Percentiles rank a stretch among this genome's conserved stretches.
Evolutionary conservation across 192 early-diverging fungal species (phyloP).

Genomic region (Rhizoclosmatium sp.): DNA sequence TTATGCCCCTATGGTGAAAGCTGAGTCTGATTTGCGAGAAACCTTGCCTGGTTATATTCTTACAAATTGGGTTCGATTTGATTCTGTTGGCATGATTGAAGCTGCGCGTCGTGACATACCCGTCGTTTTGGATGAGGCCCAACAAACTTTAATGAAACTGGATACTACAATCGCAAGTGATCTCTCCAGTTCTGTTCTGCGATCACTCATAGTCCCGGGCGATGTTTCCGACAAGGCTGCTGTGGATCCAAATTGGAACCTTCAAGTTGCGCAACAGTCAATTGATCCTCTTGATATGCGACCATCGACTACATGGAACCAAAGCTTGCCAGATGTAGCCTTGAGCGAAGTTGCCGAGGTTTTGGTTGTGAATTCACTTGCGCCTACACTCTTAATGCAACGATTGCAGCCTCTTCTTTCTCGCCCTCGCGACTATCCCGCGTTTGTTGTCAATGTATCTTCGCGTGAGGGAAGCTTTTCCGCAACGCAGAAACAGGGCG

Average conservation of each 20-base stretch:
- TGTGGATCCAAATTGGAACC: not conserved
- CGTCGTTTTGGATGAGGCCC: no score
- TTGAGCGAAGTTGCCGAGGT: slow-evolving; percentile 31
- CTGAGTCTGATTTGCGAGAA: slow-evolving; percentile 14
- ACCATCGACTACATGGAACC: slow-evolving; percentile 22
- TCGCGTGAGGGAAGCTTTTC: slow-evolving; percentile 38
- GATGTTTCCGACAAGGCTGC: not conserved
- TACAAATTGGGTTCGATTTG: slow-evolving; percentile 13
- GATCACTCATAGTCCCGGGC: not conserved
- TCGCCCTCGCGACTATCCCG: slow-evolving; percentile 11
- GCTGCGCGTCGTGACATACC: not conserved
- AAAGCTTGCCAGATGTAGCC: slow-evolving; percentile 11
- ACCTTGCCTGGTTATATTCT: not conserved
- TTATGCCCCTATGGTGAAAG: slow-evolving; percentile 32
- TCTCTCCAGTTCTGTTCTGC: not conserved
- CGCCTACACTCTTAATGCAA: slow-evolving; percentile 19
- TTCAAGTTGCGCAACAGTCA: not conserved
- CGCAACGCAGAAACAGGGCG: slow-evolving; percentile 11
- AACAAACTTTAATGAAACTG: no score
- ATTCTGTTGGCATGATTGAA: not conserved
- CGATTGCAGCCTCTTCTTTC: slow-evolving; percentile 18
- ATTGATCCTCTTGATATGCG: slow-evolving; percentile 27
- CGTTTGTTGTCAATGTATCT: slow-evolving; percentile 37
- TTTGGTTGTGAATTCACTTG: slow-evolving; percentile 27
- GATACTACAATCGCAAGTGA: not conserved